Base-by-base conservation (phyloP, 129 eudicot species). In the Artemisia argyi region DNA sequence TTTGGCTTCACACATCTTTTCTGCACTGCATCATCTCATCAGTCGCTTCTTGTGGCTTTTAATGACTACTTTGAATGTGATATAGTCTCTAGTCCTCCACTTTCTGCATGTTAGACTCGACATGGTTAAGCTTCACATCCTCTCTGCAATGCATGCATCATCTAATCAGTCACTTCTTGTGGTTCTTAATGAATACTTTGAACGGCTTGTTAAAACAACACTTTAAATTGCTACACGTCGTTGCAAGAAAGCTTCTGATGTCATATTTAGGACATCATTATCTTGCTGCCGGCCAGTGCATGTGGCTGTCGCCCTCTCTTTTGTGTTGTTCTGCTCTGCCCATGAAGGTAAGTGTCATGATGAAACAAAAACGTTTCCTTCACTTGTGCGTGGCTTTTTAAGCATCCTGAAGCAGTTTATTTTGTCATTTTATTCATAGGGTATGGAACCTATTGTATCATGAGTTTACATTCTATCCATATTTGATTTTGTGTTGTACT, bases 161-260 rank as follows among this genome's bases (percentile, higher is more conserved):
- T 64, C 55, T 14, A 1, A 3, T 4, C 19, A 24, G 52, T 6
- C 5, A 53, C 74, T 32, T 70, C 65, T 9, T 55, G 64, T 70
- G 75, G 65, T 55, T 70, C 35, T 70, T 35, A 70, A 35, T 70
- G 74, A 70, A 19, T 55, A 55, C 28, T 64, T 64, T 39, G 52
- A 65, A 65, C 55, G 17, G 32, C 32, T n/a, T 55, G 3, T 28
- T 28, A 17, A 61, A 61, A 7, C 44, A 15, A 19, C 24, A 60
- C 44, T 15, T 61, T 61, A 61, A 28, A 61, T 1, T 61, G 35
- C 48, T 30, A 30, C 19, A 14, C n/a, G 8, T 20, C 22, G 22
- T 20, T 20, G 1, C 22, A 20, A 20, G 22, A 20, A 20, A 20
- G 1, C 22, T 20, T 20, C 22, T 20, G 22, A 20, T 20, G 22